phyloP scores from a whole-genome alignment of 371 early-diverging fungal genomes.

The Mortierella sp. region DNA sequence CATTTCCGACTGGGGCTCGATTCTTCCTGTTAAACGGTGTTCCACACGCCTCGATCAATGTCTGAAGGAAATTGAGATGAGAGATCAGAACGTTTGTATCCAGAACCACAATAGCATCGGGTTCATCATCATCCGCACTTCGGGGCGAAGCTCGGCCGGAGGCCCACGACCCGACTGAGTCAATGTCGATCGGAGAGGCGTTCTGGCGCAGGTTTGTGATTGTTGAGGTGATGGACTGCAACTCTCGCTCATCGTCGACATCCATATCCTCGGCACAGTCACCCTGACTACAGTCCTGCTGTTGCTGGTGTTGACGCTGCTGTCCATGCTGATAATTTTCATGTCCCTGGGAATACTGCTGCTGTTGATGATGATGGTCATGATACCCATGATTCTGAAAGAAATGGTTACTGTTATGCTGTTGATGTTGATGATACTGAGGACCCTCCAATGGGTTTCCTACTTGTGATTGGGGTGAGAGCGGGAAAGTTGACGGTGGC shows the following conservation, averaged over 20 bases:
- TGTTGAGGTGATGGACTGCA: slow-evolving; percentile 35
- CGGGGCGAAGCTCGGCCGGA: slow-evolving; percentile 6
- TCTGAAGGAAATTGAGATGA: slow-evolving; percentile 52
- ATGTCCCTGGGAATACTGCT: too few relatives aligned
- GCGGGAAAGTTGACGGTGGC: not conserved
- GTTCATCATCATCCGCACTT: not conserved
- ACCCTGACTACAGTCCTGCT: slow-evolving; percentile 1
- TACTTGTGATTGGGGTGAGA: slow-evolving; percentile 6
- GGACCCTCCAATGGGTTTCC: not conserved
- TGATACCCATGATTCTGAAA: slow-evolving; percentile 19
- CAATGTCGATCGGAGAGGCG: slow-evolving; percentile 9
- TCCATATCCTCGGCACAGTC: slow-evolving; percentile 35
- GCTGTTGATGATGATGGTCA: slow-evolving; percentile 11
- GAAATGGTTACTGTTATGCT: slow-evolving; percentile 19
- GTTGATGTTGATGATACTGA: slow-evolving; percentile 31
- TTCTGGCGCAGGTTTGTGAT: slow-evolving; percentile 36
- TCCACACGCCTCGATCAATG: slow-evolving; percentile 36
- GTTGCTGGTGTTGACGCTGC: slow-evolving; percentile 19
- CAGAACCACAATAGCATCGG: slow-evolving; percentile 41
- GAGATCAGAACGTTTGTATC: slow-evolving; percentile 57
- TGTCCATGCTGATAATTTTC: slow-evolving; percentile 15
- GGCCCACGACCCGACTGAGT: slow-evolving; percentile 20
- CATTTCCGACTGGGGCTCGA: not conserved
- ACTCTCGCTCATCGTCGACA: slow-evolving; percentile 34
- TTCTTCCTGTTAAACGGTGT: not conserved